Evolutionary conservation across 768 basidiomycete genomes (phyloP).

Genomic region (Trametes coccinea): DNA sequence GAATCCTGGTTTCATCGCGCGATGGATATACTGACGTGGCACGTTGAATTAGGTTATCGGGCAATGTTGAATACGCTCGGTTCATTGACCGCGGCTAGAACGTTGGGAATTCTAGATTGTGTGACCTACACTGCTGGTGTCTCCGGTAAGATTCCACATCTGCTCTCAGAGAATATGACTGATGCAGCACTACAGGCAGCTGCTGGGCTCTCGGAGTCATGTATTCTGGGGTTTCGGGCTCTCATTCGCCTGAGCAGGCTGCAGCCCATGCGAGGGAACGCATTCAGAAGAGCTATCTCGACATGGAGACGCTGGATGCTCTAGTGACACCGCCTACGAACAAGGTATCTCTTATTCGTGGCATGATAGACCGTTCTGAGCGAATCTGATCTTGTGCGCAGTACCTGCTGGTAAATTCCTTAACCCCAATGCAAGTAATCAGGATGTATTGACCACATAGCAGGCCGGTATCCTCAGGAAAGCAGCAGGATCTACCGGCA

Average conservation of each 20-base stretch:
- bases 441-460: not conserved
- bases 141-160: conserved; percentile 19
- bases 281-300: conserved; percentile 28
- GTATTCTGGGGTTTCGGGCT: conserved; percentile 29
- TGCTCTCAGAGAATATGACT: not conserved
- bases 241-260: conserved; percentile 9
- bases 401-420: conserved; percentile 25
- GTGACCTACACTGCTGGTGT: conserved; percentile 30
- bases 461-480: conserved; percentile 27
- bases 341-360: conserved; percentile 15
- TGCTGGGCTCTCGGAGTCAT: conserved; percentile 31
- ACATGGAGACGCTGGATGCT: conserved; percentile 28
- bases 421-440: not conserved
- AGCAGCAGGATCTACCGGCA: conserved; percentile 24
- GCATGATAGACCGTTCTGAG: no score
- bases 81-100: conserved; percentile 23
- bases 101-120: conserved; percentile 24
- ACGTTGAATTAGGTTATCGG: conserved; percentile 21
- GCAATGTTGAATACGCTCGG: conserved; percentile 32
- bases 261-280: conserved; percentile 25
- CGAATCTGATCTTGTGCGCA: not conserved
- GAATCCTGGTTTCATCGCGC: not conserved
- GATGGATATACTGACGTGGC: not conserved
- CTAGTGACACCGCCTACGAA: conserved; percentile 28
- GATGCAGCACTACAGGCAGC: conserved; percentile 18